These are phyloP conservation scores for Puccinia horiana DNA, from an alignment of 1,284 basidiomycete species.

Conservation along the genomic window DNA sequence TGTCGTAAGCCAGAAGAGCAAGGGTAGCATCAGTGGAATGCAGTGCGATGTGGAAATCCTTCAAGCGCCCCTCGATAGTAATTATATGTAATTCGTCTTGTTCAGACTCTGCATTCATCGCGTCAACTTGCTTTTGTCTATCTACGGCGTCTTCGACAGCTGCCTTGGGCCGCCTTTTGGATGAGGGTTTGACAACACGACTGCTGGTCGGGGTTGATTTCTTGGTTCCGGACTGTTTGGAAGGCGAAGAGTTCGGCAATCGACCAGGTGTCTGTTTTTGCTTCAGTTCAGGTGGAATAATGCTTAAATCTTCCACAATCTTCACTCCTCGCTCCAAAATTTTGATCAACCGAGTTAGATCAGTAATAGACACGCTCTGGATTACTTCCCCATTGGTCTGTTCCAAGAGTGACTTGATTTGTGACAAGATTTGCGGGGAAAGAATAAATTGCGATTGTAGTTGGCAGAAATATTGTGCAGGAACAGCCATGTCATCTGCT, in stretches of 20 bases:
- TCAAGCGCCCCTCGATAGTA: conserved; percentile 33
- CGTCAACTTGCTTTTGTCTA: neutral
- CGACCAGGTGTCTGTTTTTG: neutral
- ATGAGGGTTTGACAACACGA: conserved; percentile 11
- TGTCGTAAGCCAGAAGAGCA: conserved; percentile 16
- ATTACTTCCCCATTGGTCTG: conserved; percentile 25
- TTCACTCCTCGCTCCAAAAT: conserved; percentile 41
- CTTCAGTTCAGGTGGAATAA: conserved; percentile 39
- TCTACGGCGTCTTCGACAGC: neutral
- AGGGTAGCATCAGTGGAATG: conserved; percentile 36
- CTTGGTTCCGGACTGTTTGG: conserved; percentile 19
- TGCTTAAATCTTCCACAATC: conserved; percentile 34
- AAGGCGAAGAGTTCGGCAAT: neutral
- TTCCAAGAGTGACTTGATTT: conserved; percentile 35
- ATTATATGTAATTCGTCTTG: conserved; percentile 11
- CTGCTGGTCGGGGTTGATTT: neutral
- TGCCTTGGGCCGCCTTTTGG: neutral
- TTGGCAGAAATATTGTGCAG: conserved; percentile 23
- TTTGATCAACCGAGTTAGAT: conserved; percentile 43
- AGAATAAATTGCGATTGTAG: conserved; percentile 26
- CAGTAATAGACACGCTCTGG: conserved; percentile 5
- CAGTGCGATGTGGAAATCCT: conserved; percentile 20
- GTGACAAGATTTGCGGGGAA: conserved; percentile 2
- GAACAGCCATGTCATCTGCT: conserved; percentile 45
- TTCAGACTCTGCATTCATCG: neutral